These are phyloP conservation scores for Aspergillus floridensis DNA, from an alignment of 2,329 filamentous ascomycete genomes.

Conservation along the genomic window DNA sequence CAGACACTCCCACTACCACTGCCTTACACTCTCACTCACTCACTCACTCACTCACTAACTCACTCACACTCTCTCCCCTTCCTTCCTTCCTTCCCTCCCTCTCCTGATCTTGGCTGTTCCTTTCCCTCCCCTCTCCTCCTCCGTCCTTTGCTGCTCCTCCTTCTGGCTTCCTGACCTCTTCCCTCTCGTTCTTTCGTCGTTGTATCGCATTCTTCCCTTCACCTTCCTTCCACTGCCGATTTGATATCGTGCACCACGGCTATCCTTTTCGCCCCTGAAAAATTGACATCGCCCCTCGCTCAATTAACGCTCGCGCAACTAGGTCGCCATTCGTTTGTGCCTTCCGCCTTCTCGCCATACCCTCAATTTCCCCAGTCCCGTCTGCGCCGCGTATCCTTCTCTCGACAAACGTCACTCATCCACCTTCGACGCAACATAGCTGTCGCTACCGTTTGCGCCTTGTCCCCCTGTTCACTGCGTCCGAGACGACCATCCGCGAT, in stretches of 20 bases:
- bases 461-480: conserved; percentile 8
- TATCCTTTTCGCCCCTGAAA: conserved; percentile 16
- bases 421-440: neutral
- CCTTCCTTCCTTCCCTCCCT: conserved; percentile 5
- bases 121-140: conserved; percentile 1
- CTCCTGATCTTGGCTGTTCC: conserved; percentile 8
- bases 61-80: neutral
- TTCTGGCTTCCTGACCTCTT: neutral
- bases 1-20: neutral
- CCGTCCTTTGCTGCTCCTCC: conserved; percentile 4
- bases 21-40: too few relatives aligned
- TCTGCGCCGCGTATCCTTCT: conserved; percentile 3
- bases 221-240: conserved; percentile 13
- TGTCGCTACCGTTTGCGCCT: conserved; percentile 1
- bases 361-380: conserved; percentile 2
- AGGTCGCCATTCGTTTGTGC: conserved; percentile 19
- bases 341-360: neutral
- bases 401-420: neutral
- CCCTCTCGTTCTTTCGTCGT: neutral
- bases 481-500: conserved; percentile 4
- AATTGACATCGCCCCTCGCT: conserved; percentile 3
- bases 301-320: conserved; percentile 14
- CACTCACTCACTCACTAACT: too few relatives aligned
- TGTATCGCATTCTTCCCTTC: conserved; percentile 1
- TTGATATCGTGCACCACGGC: conserved; percentile 24